phyloP scores from a whole-genome alignment of 306 rosid genomes.

The Neltuma alba region DNA sequence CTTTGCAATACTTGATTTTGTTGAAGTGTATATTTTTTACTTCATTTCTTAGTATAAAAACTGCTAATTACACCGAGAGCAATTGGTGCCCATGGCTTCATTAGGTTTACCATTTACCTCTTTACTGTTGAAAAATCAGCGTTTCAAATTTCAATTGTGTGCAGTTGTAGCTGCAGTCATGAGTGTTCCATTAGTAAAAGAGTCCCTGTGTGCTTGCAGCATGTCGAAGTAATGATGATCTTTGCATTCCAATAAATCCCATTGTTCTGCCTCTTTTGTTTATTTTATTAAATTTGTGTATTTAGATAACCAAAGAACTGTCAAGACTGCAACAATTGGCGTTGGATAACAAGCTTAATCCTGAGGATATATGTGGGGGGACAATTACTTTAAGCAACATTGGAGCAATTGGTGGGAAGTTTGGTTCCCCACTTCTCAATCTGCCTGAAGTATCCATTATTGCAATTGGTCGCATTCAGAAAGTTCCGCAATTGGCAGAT shows the following conservation, averaged over 20 bases:
- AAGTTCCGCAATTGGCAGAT: conserved; percentile 62
- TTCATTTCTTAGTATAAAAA: neutral
- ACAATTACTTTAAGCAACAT: conserved; percentile 89
- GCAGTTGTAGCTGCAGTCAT: neutral
- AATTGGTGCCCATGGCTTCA: neutral
- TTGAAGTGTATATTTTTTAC: neutral
- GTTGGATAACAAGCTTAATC: conserved; percentile 74
- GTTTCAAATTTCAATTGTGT: neutral
- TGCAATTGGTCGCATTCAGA: conserved; percentile 87
- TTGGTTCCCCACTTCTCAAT: conserved; percentile 91
- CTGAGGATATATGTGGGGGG: conserved; percentile 77
- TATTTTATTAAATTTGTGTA: conserved; percentile 7
- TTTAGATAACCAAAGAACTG: conserved; percentile 85
- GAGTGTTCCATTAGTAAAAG: neutral
- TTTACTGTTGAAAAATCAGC: neutral
- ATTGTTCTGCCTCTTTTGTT: conserved; percentile 22
- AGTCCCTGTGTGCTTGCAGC: neutral
- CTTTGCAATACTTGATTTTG: conserved; percentile 13
- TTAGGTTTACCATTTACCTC: neutral
- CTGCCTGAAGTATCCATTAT: conserved; percentile 92
- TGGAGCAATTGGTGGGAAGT: conserved; percentile 95
- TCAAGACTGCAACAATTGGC: conserved; percentile 82
- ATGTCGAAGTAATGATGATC: conserved; percentile 7
- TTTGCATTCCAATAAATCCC: neutral
- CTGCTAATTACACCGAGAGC: neutral